A percentile compares a stretch with the other conserved stretches of the same genome.
Evolutionary conservation across 768 basidiomycete genomes (phyloP).

Genomic region (Asterophora lycoperdoides): DNA sequence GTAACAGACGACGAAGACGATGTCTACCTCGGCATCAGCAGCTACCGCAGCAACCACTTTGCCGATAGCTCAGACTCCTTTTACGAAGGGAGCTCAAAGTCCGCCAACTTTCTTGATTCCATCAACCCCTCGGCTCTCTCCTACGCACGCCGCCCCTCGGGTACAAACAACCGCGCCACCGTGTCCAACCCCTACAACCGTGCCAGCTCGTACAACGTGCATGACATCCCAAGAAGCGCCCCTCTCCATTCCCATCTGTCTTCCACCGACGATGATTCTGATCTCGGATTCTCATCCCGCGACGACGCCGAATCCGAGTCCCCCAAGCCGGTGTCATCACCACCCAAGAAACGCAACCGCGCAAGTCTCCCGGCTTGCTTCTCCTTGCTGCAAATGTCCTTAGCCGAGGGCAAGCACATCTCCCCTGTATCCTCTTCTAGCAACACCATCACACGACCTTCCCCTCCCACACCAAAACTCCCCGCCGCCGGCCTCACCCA

Average conservation of each 20-base stretch:
- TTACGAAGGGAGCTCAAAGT: conserved; percentile 41
- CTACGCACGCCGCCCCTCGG: conserved; percentile 66
- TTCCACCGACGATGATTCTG: conserved; percentile 41
- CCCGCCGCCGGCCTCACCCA: conserved; percentile 27
- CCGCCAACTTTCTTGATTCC: conserved; percentile 31
- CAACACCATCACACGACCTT: conserved; percentile 43
- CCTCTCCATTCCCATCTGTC: conserved; percentile 36
- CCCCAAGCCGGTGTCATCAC: conserved; percentile 27
- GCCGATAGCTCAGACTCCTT: conserved; percentile 37
- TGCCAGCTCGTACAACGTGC: conserved; percentile 41
- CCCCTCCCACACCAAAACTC: conserved; percentile 61
- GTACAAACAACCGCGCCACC: conserved; percentile 63
- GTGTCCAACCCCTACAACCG: conserved; percentile 54
- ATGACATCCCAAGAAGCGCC: conserved; percentile 39
- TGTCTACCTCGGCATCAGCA: conserved; percentile 29
- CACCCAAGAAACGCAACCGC: conserved; percentile 58
- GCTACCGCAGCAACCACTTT: conserved; percentile 29
- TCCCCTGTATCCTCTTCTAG: conserved; percentile 45
- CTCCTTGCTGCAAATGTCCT: conserved; percentile 57
- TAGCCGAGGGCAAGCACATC: conserved; percentile 27
- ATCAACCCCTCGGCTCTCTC: conserved; percentile 46
- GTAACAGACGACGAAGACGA: conserved; percentile 64
- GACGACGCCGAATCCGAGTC: conserved; percentile 33
- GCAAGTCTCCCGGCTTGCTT: conserved; percentile 74
- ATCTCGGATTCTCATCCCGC: conserved; percentile 35